These are phyloP conservation scores for Fusarium nelsonii DNA, from an alignment of 2,329 filamentous ascomycete species.

Conservation along the genomic window DNA sequence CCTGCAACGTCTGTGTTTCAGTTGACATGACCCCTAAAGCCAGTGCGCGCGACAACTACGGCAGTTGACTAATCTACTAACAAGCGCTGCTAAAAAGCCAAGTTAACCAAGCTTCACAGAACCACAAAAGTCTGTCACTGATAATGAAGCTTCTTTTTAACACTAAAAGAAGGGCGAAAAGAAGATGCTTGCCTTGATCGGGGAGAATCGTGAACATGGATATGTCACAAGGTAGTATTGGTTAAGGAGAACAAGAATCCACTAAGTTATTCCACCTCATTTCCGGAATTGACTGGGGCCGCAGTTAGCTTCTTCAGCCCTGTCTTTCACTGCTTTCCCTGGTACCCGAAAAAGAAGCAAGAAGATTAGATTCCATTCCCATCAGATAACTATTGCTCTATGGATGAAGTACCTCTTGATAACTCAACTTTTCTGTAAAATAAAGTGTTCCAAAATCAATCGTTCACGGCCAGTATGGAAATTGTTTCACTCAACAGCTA, in stretches of 20 bases:
- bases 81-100: neutral
- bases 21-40: neutral
- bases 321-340: neutral
- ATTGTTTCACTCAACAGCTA: neutral
- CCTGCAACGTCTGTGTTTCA: slow-evolving; percentile 4
- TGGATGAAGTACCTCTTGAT: neutral
- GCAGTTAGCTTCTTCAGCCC: slow-evolving; percentile 4
- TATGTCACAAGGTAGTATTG: too few relatives aligned
- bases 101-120: neutral
- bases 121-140: slow-evolving; percentile 9
- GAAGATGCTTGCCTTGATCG: neutral
- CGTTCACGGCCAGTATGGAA: too few relatives aligned
- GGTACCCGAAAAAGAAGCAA: too few relatives aligned
- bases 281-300: slow-evolving; percentile 19
- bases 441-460: too few relatives aligned
- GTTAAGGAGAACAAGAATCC: neutral
- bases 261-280: slow-evolving; percentile 28
- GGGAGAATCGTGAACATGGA: neutral
- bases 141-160: slow-evolving; percentile 39
- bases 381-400: neutral
- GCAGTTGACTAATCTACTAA: neutral
- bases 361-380: neutral
- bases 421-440: neutral
- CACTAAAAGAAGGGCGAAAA: slow-evolving; percentile 12
- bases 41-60: neutral